Percentiles rank a stretch among this genome's conserved stretches.
Evolutionary conservation across 1,284 basidiomycete genomes (phyloP).

Genomic region (Abortiporus biennis): DNA sequence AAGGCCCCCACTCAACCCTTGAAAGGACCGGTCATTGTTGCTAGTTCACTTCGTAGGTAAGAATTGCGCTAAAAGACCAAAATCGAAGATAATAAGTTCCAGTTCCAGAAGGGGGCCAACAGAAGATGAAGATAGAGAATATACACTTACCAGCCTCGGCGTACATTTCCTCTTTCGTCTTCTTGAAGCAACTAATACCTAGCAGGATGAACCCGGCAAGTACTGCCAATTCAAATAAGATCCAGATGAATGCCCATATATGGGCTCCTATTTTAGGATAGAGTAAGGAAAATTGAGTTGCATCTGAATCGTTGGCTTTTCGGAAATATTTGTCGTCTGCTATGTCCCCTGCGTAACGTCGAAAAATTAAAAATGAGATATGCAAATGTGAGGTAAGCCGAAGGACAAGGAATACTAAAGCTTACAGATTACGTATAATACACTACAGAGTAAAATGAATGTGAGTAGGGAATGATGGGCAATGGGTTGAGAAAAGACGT

Average conservation of each 20-base stretch:
- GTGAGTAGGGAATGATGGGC: slow-evolving; percentile 6
- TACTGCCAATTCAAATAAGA: slow-evolving; percentile 60
- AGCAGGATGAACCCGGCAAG: slow-evolving; percentile 66
- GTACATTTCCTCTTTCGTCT: slow-evolving; percentile 29
- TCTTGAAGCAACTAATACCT: slow-evolving; percentile 68
- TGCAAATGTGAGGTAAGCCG: background rate
- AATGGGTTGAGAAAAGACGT: slow-evolving; percentile 20
- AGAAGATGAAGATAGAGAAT: too few species aligned
- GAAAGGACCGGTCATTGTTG: too few species aligned
- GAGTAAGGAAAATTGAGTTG: slow-evolving; percentile 68
- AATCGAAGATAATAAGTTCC: too few species aligned
- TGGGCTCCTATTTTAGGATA: slow-evolving; percentile 64
- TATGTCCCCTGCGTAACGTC: slow-evolving; percentile 84
- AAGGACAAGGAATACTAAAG: slow-evolving; percentile 2
- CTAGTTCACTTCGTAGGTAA: too few species aligned
- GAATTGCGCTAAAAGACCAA: too few species aligned
- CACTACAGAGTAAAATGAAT: slow-evolving; percentile 32
- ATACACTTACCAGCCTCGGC: slow-evolving; percentile 31
- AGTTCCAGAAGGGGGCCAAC: too few species aligned
- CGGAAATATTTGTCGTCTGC: slow-evolving; percentile 83
- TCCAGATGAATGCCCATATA: slow-evolving; percentile 72
- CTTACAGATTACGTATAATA: slow-evolving; percentile 74
- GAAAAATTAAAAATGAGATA: slow-evolving; percentile 1
- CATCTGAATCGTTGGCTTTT: slow-evolving; percentile 79
- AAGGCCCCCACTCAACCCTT: too few species aligned